phyloP scores from a whole-genome alignment of 306 rosid species.

The Malus domestica region ASM211411v1 NC_041791.1:13215001-13215500 shows the following conservation, averaged over 20 bases:
- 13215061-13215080: background rate
- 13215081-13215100: background rate
- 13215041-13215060: background rate
- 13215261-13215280: background rate
- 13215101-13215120: too few species aligned
- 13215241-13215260: background rate
- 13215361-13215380: background rate
- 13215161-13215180: background rate
- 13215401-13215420: background rate
- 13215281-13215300: background rate
- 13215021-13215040: slow-evolving; percentile 86
- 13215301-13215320: background rate
- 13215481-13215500: background rate
- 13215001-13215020: slow-evolving; percentile 48
- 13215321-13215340: background rate
- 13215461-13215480: background rate
- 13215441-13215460: background rate
- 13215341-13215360: background rate
- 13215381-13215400: background rate
- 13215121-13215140: background rate
- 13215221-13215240: background rate
- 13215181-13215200: background rate
- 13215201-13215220: background rate
- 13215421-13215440: background rate
- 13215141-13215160: background rate